A percentile compares a stretch with the other conserved stretches of the same genome.
phyloP scores from a whole-genome alignment of 169 alveolate species.

The Toxoplasma gondii region DNA sequence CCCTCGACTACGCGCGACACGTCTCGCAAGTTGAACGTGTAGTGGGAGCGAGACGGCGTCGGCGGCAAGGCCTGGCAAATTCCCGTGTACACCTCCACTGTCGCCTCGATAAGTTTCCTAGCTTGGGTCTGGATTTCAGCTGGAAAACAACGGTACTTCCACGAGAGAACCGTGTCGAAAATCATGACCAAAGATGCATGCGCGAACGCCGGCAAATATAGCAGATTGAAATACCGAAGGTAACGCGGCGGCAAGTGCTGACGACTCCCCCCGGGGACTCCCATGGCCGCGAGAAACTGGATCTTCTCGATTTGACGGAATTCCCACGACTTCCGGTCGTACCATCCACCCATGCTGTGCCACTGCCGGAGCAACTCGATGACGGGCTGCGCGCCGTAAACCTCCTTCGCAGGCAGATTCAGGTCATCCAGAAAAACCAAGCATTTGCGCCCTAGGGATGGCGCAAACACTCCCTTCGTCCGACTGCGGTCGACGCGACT shows the following conservation, averaged over 20 bases:
- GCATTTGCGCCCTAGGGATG: conserved; percentile 87
- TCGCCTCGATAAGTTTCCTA: conserved; percentile 77
- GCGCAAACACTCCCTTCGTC: conserved; percentile 87
- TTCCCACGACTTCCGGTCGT: conserved; percentile 86
- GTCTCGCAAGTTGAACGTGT: conserved; percentile 92
- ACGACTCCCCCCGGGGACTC: conserved; percentile 93
- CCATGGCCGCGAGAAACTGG: conserved; percentile 89
- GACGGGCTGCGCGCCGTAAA: conserved; percentile 94
- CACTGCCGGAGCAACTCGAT: conserved; percentile 93
- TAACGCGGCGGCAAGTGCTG: conserved; percentile 86
- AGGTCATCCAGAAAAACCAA: conserved; percentile 94
- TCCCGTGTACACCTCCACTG: conserved; percentile 81
- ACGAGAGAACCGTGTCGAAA: conserved; percentile 81
- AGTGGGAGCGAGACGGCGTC: conserved; percentile 91
- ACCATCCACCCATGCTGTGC: conserved; percentile 92
- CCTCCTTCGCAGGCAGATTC: conserved; percentile 93
- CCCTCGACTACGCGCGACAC: conserved; percentile 89
- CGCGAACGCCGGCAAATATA: conserved; percentile 87
- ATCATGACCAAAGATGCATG: conserved; percentile 83
- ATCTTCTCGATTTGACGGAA: conserved; percentile 88
- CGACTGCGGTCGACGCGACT: conserved; percentile 88
- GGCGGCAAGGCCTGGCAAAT: conserved; percentile 86
- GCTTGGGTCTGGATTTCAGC: conserved; percentile 77
- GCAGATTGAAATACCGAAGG: conserved; percentile 84
- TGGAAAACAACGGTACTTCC: conserved; percentile 78